Evolutionary conservation across 306 rosid species (phyloP).

Genomic region (Lathyrus aphaca): DNA sequence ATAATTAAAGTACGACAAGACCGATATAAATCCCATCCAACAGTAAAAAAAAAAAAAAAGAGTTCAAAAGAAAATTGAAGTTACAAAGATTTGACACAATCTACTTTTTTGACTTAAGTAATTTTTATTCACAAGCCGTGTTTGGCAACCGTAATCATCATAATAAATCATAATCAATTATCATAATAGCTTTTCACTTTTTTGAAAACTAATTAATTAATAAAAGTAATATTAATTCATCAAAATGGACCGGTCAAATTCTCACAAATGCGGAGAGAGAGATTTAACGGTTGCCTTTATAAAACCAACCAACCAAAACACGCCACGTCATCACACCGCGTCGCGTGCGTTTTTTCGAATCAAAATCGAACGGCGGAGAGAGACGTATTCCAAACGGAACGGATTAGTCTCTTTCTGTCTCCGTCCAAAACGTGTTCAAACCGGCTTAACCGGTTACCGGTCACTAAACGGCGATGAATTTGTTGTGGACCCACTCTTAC

Average conservation of each 20-base stretch:
- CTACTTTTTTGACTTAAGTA: constrained; percentile 43
- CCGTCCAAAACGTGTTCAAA: constrained; percentile 53
- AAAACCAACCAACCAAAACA: constrained; percentile 23
- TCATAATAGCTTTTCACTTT: background rate
- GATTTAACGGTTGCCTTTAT: constrained; percentile 32
- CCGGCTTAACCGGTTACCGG: constrained; percentile 50
- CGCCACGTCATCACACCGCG: constrained; percentile 36
- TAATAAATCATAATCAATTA: constrained; percentile 25
- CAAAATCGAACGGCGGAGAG: constrained; percentile 40
- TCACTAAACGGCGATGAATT: constrained; percentile 45
- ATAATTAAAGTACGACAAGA: constrained; percentile 6
- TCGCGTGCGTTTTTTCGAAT: constrained; percentile 39
- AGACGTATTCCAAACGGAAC: constrained; percentile 52
- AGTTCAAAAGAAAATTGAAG: constrained; percentile 21
- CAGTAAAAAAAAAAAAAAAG: constrained; percentile 10
- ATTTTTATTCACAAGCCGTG: constrained; percentile 33
- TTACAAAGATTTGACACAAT: constrained; percentile 21
- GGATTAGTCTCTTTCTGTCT: background rate
- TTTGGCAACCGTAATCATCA: constrained; percentile 32
- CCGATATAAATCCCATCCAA: constrained; percentile 24
- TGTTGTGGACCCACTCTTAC: constrained; percentile 43
- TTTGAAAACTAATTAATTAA: background rate
- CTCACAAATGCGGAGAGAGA: constrained; percentile 22
- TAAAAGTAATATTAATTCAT: background rate
- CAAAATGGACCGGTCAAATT: constrained; percentile 47